phyloP scores from a whole-genome alignment of 2,329 filamentous ascomycete species.

The Dactylellina leptospora region DNA sequence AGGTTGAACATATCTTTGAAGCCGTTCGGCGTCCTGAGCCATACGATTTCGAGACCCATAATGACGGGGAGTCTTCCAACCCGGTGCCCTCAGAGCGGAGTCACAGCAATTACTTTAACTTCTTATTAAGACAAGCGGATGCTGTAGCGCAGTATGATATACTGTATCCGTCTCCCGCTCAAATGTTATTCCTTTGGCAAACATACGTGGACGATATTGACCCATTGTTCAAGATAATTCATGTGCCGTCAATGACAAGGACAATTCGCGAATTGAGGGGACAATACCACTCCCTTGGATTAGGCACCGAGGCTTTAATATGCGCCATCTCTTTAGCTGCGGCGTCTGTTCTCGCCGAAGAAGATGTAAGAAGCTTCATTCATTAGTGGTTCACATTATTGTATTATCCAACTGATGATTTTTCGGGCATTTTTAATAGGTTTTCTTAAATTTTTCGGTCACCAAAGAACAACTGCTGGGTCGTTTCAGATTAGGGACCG shows the following conservation, averaged over 20 bases:
- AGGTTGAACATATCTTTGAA: slow-evolving; percentile 51
- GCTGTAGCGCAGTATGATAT: slow-evolving; percentile 24
- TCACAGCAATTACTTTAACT: slow-evolving; percentile 40
- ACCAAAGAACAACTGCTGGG: slow-evolving; percentile 62
- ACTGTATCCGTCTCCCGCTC: slow-evolving; percentile 26
- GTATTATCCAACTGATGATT: not conserved
- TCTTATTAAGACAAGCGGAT: slow-evolving; percentile 41
- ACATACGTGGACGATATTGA: slow-evolving; percentile 55
- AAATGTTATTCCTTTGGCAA: slow-evolving; percentile 54
- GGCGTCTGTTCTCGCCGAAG: slow-evolving; percentile 61
- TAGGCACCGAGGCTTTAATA: slow-evolving; percentile 64
- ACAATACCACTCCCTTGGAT: slow-evolving; percentile 54
- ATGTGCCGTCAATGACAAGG: slow-evolving; percentile 58
- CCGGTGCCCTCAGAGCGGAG: not conserved
- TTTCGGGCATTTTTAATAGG: slow-evolving; percentile 56
- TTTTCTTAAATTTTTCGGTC: slow-evolving; percentile 60
- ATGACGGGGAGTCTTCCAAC: not conserved
- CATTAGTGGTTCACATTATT: not conserved
- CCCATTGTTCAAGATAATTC: slow-evolving; percentile 57
- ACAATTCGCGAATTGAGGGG: slow-evolving; percentile 60
- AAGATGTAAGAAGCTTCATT: slow-evolving; percentile 58
- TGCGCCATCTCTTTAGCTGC: slow-evolving; percentile 69
- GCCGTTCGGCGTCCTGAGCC: slow-evolving; percentile 33
- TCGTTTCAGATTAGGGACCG: slow-evolving; percentile 66
- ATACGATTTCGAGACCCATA: slow-evolving; percentile 24